These are phyloP conservation scores for Ceratobasidium sp. DNA, from an alignment of 1,284 basidiomycete genomes.

Conservation along the genomic window DNA sequence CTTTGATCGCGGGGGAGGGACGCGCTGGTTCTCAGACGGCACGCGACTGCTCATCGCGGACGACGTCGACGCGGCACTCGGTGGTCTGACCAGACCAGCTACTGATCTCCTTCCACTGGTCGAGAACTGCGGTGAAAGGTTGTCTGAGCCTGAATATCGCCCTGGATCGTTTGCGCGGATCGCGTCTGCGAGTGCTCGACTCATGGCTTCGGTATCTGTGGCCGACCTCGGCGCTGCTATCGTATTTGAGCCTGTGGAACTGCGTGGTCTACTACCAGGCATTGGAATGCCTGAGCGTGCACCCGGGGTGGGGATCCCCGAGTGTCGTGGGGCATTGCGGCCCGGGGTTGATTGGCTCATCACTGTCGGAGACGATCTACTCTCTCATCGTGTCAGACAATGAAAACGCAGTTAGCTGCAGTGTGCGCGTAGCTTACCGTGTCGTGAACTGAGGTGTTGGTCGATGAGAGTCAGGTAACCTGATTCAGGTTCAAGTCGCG, in stretches of 20 bases:
- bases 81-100: slow-evolving; percentile 58
- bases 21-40: slow-evolving; percentile 43
- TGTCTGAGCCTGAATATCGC: slow-evolving; percentile 64
- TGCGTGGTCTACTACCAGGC: slow-evolving; percentile 49
- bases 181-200: slow-evolving; percentile 76
- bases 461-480: slow-evolving; percentile 3
- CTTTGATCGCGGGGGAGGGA: slow-evolving; percentile 62
- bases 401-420: not conserved
- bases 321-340: slow-evolving; percentile 44
- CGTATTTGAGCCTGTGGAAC: slow-evolving; percentile 57
- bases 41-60: slow-evolving; percentile 56
- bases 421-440: not conserved
- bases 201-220: slow-evolving; percentile 61
- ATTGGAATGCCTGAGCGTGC: slow-evolving; percentile 60
- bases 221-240: slow-evolving; percentile 59
- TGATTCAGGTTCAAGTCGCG: slow-evolving; percentile 21
- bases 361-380: not conserved
- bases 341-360: slow-evolving; percentile 38
- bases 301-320: slow-evolving; percentile 76
- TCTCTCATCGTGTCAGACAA: not conserved
- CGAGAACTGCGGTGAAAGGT: slow-evolving; percentile 46
- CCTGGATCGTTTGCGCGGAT: slow-evolving; percentile 83
- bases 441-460: slow-evolving; percentile 5
- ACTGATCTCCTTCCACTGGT: slow-evolving; percentile 57
- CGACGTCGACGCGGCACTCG: slow-evolving; percentile 64